phyloP scores from a whole-genome alignment of 495 filamentous ascomycete species.

The Penicillium macrosclerotiorum region DNA sequence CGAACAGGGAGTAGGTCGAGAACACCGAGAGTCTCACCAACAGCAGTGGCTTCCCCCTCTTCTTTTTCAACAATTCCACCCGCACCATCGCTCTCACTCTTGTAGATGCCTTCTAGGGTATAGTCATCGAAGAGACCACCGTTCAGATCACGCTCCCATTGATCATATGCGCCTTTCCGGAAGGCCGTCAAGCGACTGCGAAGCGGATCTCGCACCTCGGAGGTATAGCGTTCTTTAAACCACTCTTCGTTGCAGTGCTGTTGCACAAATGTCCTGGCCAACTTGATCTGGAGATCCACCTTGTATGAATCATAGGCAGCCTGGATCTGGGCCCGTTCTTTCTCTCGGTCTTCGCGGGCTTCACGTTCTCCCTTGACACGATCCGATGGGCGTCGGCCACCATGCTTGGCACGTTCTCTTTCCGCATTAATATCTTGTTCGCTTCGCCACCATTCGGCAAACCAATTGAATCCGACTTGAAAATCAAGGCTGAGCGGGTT shows the following conservation, averaged over 20 bases:
- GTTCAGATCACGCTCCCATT: conserved; percentile 84
- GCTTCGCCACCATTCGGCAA: conserved; percentile 92
- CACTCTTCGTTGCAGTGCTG: conserved; percentile 92
- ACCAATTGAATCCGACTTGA: conserved; percentile 95
- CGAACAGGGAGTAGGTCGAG: conserved; percentile 79
- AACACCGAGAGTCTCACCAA: conserved; percentile 88
- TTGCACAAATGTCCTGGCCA: conserved; percentile 84
- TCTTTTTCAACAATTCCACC: conserved; percentile 90
- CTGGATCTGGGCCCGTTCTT: conserved; percentile 87
- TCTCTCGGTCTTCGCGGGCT: conserved; percentile 79
- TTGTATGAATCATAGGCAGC: conserved; percentile 92
- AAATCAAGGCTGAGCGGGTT: conserved; percentile 84
- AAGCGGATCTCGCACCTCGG: conserved; percentile 70
- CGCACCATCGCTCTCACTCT: conserved; percentile 83
- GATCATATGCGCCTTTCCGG: conserved; percentile 67
- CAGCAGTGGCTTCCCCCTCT: conserved; percentile 85
- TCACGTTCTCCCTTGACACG: conserved; percentile 74
- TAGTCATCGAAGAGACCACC: conserved; percentile 88
- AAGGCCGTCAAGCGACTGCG: conserved; percentile 70
- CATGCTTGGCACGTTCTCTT: conserved; percentile 72
- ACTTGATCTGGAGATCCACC: conserved; percentile 86
- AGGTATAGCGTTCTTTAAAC: conserved; percentile 94
- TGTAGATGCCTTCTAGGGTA: conserved; percentile 91
- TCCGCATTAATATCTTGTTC: conserved; percentile 87
- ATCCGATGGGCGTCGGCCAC: conserved; percentile 68